phyloP scores from a whole-genome alignment of 139 green algal species.

The Picochlorum sp. region DNA sequence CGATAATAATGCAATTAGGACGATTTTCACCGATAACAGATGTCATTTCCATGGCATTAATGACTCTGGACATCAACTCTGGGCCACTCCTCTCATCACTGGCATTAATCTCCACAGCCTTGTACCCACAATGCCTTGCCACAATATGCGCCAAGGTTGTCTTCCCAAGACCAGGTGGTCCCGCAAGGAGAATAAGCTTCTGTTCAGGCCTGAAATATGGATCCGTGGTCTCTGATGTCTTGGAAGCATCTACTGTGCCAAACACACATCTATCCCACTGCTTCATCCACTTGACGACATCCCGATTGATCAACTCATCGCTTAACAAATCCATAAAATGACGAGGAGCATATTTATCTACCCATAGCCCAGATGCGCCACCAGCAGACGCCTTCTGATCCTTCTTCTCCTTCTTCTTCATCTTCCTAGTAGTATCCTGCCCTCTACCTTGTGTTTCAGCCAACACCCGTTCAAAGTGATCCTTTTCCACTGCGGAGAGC shows the following conservation, averaged over 20 bases:
- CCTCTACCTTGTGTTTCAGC: conserved; percentile 8
- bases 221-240: not conserved
- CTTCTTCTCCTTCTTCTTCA: conserved; percentile 1
- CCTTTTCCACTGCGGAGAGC: conserved; percentile 19
- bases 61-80: conserved; percentile 50
- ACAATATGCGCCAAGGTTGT: conserved; percentile 92
- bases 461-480: conserved; percentile 17
- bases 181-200: conserved; percentile 43
- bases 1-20: conserved; percentile 89
- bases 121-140: conserved; percentile 89
- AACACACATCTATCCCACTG: conserved; percentile 70
- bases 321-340: conserved; percentile 78
- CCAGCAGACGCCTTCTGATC: not conserved
- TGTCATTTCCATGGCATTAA: conserved; percentile 71
- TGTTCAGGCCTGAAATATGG: conserved; percentile 31
- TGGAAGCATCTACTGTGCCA: conserved; percentile 10
- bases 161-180: conserved; percentile 76
- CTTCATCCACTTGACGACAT: conserved; percentile 70
- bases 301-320: conserved; percentile 78
- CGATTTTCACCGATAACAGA: conserved; percentile 31
- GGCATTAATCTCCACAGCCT: conserved; percentile 90
- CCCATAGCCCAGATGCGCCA: conserved; percentile 56
- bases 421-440: not conserved
- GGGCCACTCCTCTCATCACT: conserved; percentile 75
- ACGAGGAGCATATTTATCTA: conserved; percentile 79